phyloP scores from a whole-genome alignment of 345 rosid species.

The Salix exigua region DNA sequence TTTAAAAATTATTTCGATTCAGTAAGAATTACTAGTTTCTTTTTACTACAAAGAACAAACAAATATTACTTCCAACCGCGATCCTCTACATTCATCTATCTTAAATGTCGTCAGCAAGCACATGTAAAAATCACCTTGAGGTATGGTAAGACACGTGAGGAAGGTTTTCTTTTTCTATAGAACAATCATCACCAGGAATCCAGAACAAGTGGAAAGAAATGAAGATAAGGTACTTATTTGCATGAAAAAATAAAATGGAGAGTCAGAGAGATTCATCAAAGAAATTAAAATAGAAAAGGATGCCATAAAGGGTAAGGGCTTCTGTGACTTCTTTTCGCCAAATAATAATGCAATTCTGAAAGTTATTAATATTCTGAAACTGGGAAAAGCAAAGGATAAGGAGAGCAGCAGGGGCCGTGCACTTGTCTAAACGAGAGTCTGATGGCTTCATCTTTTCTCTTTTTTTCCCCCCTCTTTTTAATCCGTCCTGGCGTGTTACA shows the following conservation, averaged over 20 bases:
- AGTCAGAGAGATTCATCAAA: conserved; percentile 1
- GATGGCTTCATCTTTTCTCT: not conserved
- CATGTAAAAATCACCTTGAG: not conserved
- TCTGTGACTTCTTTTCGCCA: not conserved
- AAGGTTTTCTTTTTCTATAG: not conserved
- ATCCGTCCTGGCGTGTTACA: not conserved
- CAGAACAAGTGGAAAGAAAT: not conserved
- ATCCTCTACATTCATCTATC: not conserved
- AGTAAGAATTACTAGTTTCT: not conserved
- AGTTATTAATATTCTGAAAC: not conserved
- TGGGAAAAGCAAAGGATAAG: not conserved
- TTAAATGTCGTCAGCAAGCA: not conserved
- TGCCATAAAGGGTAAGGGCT: not conserved
- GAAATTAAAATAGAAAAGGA: not conserved
- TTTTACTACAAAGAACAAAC: too few relatives aligned
- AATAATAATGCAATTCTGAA: not conserved
- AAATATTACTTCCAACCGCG: not conserved
- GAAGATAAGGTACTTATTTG: not conserved
- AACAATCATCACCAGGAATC: not conserved
- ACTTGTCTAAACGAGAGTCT: not conserved
- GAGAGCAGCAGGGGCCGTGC: not conserved
- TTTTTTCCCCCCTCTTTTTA: not conserved
- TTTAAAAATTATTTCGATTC: too few relatives aligned
- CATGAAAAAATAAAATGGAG: not conserved
- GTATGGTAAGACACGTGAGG: not conserved